Percentiles rank a stretch among this genome's conserved stretches.
These are phyloP conservation scores for Anthostomella pinea DNA, from an alignment of 2,329 filamentous ascomycete species.

Conservation along the genomic window DNA sequence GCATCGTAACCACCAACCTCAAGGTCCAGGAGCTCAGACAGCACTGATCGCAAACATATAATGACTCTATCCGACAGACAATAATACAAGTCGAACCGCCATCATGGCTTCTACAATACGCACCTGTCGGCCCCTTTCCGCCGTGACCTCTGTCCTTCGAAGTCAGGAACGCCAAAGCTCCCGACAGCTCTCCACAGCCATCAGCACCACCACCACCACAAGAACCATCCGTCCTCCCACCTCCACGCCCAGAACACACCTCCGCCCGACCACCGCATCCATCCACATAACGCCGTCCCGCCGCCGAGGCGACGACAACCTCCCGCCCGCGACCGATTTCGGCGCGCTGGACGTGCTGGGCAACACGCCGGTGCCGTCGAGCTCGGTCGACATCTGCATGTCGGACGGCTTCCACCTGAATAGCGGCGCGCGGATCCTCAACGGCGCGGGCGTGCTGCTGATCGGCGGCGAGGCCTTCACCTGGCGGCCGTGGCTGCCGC, in stretches of 20 bases:
- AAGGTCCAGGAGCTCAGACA: too few species aligned
- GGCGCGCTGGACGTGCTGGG: conserved; percentile 74
- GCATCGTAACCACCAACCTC: conserved; percentile 8
- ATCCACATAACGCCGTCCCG: conserved; percentile 26
- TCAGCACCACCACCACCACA: conserved; percentile 1
- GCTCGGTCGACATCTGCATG: conserved; percentile 78
- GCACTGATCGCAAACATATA: neutral
- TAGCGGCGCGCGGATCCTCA: conserved; percentile 69
- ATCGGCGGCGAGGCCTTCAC: conserved; percentile 83
- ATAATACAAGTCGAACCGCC: conserved; percentile 11
- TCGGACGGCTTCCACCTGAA: conserved; percentile 83
- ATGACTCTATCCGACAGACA: neutral
- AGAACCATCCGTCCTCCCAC: neutral
- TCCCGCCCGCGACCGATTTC: conserved; percentile 59
- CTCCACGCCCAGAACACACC: conserved; percentile 4
- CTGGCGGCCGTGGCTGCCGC: conserved; percentile 77
- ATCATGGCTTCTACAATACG: conserved; percentile 22
- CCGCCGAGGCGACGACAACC: conserved; percentile 4
- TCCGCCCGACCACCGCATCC: conserved; percentile 8
- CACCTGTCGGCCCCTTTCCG: conserved; percentile 13
- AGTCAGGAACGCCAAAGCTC: conserved; percentile 9
- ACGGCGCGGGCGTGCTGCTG: conserved; percentile 71
- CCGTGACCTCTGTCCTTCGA: conserved; percentile 13
- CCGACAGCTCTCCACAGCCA: conserved; percentile 8
- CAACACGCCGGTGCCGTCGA: conserved; percentile 72